Percentiles rank a stretch among this genome's conserved stretches.
Conservation (phyloP, 306 rosid genomes). For the Corylus americana region DNA sequence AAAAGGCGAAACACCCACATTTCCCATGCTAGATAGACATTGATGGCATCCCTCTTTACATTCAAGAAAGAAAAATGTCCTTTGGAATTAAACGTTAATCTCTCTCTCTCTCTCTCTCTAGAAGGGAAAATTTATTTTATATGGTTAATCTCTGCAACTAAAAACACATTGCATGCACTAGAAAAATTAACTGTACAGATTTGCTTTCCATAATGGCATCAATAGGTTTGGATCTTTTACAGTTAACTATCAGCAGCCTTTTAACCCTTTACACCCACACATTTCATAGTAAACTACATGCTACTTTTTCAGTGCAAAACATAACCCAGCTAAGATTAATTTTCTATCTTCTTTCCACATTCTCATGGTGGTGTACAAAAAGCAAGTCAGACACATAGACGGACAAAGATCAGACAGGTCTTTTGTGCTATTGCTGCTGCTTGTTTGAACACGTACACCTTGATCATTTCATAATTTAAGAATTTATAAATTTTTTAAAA, state of each 20-base stretch:
- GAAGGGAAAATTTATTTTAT: not conserved
- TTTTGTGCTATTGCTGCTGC: constrained; percentile 45
- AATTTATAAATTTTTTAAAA: too few relatives aligned
- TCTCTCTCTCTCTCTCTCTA: too few relatives aligned
- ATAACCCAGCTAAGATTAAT: constrained; percentile 21
- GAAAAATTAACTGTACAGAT: constrained; percentile 30
- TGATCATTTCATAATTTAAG: not conserved
- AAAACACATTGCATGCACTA: constrained; percentile 25
- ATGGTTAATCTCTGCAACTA: not conserved
- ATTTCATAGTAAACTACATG: constrained; percentile 23
- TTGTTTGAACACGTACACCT: constrained; percentile 75
- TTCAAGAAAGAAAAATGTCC: not conserved
- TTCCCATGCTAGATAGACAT: not conserved
- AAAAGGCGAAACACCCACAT: not conserved
- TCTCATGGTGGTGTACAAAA: constrained; percentile 56
- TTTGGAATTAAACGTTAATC: not conserved
- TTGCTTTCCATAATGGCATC: constrained; percentile 26
- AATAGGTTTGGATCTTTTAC: constrained; percentile 19
- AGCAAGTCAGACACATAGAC: constrained; percentile 16
- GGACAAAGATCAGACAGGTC: not conserved
- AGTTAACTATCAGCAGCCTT: constrained; percentile 37
- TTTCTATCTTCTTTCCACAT: constrained; percentile 31
- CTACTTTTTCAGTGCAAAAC: constrained; percentile 32
- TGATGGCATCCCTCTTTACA: not conserved
- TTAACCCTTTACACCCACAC: constrained; percentile 19